Evolutionary conservation across 1,139 yeast genomes (phyloP), one percentile per base, ranked within the genome.

Genomic region (Eremothecium cymbalariae): DNA sequence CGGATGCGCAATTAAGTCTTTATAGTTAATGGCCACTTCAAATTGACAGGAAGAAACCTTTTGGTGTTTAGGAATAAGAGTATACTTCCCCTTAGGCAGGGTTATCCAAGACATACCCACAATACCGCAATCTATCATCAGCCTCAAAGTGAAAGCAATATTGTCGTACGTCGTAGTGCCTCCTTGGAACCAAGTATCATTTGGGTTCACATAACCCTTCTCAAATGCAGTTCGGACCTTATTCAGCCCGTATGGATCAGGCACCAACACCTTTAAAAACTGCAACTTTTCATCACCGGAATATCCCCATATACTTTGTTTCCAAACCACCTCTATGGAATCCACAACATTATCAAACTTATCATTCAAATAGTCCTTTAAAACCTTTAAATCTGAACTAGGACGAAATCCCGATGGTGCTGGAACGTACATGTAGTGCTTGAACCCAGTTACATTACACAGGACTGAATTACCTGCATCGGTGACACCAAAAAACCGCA

Each of bases 61-160:
- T 12, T 55, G 43, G 7, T 54, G 38, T 1, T 51, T 44, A 1
- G 62, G 53, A 5, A 74, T 67, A 39, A 78, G 39, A 1, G 53
- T 48, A 55, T 86, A 93, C 47, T 73, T 80, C 0, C 77, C 76
- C 37, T 69, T 73, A 1, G 97, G 97, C 16, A 90, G 67, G 0
- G 95, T 83, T 28, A 93, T 68, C 99, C 99, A 93, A 17, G 94
- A 82, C 98, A 93, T 90, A 31, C 99, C 99, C 0, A 90, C 82
- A 41, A 83, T 79, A 34, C 79, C 74, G 58, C 94, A 79, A 60
- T 93, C 99, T 34, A 90, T 76, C 94, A 93, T 86, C 56, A 88
- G 66, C 46, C 98, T 68, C 42, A 93, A 60, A 32, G 85, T 68
- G 56, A 81, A 93, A 39, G 86, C 85, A 44, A 93, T 76, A 54